These are phyloP conservation scores for Elaphomyces granulatus DNA, from an alignment of 495 filamentous ascomycete species.

Conservation along the genomic window DNA sequence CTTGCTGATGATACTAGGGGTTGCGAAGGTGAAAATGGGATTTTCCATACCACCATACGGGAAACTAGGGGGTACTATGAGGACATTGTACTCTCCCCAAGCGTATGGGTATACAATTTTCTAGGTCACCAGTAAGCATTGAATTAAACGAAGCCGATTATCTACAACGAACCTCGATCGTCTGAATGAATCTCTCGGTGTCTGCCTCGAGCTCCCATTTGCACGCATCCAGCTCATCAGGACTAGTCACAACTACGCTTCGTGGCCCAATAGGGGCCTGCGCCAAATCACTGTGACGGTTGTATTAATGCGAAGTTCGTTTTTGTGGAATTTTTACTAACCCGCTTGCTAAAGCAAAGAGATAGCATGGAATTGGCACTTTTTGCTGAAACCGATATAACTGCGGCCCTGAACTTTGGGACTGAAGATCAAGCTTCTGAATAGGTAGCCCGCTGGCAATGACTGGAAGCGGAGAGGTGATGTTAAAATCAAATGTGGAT, in stretches of 20 bases:
- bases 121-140: too few relatives aligned
- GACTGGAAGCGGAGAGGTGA: slow-evolving; percentile 74
- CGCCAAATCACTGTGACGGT: slow-evolving; percentile 48
- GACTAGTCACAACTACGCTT: slow-evolving; percentile 69
- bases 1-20: slow-evolving; percentile 80
- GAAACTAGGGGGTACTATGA: slow-evolving; percentile 82
- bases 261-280: slow-evolving; percentile 73
- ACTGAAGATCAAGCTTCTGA: slow-evolving; percentile 30
- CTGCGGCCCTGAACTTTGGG: slow-evolving; percentile 23
- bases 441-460: slow-evolving; percentile 73
- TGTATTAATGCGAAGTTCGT: slow-evolving; percentile 2
- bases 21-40: slow-evolving; percentile 84
- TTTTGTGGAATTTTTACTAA: slow-evolving; percentile 17
- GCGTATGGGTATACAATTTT: slow-evolving; percentile 75
- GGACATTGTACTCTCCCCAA: slow-evolving; percentile 90
- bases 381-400: slow-evolving; percentile 75
- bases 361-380: slow-evolving; percentile 85
- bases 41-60: slow-evolving; percentile 92
- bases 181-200: slow-evolving; percentile 79
- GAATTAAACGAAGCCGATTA: too few relatives aligned
- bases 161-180: slow-evolving; percentile 46
- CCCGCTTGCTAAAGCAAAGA: slow-evolving; percentile 84
- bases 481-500: slow-evolving; percentile 73
- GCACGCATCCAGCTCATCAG: slow-evolving; percentile 67
- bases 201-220: slow-evolving; percentile 84